Evolutionary conservation across 805 yeast species (phyloP), one percentile per base, ranked within the genome.

Genomic region (Sugiyamaella qingdaonensis): DNA sequence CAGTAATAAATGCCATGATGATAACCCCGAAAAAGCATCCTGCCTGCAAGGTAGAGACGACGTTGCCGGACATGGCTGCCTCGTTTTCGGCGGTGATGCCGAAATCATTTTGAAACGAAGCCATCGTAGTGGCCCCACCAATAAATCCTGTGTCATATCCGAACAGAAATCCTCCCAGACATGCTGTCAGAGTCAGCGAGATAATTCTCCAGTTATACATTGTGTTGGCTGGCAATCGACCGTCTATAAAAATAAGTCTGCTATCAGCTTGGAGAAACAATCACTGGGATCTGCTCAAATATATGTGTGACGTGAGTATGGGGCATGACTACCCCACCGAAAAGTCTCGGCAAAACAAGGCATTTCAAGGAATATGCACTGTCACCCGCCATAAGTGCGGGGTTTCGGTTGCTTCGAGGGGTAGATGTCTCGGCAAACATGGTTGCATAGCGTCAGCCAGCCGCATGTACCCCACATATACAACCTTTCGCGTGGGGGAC

Each of bases 81-180:
- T 19, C 36, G 9, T 59, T 52, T 0, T 58, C 58, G 13, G 72
- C 67, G 73, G 61, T 56, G 31, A 57, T 57, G 0, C 92, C 80
- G 58, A 88, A 80, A 45, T 78, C 73, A 1, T 68, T 55, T 39
- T 75, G 73, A 41, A 89, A 89, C 64, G 79, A 86, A 10, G 70
- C 61, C 95, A 90, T 88, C 57, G 88, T 94, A 51, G 85, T 65
- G 4, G 89, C 72, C 56, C 88, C 88, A 65, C 88, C 88, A 32
- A 49, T 49, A 32, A 49, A 49, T 9, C 52, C 52, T 16, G 52
- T 39, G 42, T 49, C 54, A 33, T 51, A 51, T 9, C 54, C 54
- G 29, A 48, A 50, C 48, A 50, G 19, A n/a, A 50, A 35, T 9
- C 53, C 53, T 13, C 53, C 53, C 10, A 45, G 46, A 27, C 53